Percentiles rank a stretch among this genome's conserved stretches.
Conservation (phyloP, 148 eudicot genomes). For the Nepenthes gracilis region DNA sequence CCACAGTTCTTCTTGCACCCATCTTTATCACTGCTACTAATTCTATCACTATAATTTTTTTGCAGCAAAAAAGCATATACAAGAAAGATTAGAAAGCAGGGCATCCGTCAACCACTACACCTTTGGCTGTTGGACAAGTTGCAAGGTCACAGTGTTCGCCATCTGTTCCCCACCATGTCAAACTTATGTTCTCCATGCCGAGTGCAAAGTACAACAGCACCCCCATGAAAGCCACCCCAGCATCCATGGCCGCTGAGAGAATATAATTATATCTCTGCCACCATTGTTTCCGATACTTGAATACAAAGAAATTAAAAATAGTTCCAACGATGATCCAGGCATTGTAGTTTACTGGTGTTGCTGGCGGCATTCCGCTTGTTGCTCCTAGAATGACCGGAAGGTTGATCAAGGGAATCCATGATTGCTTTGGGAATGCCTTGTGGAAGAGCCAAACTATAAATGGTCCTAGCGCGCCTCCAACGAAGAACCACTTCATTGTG, state of each 20-base stretch:
- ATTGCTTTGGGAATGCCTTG: constrained; percentile 69
- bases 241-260: constrained; percentile 91
- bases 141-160: constrained; percentile 89
- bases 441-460: constrained; percentile 76
- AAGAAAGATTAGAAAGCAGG: constrained; percentile 25
- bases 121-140: constrained; percentile 82
- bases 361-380: constrained; percentile 79
- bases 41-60: too few species aligned
- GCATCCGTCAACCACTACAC: constrained; percentile 63
- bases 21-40: too few species aligned
- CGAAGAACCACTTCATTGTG: constrained; percentile 91
- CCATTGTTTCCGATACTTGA: constrained; percentile 77
- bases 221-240: constrained; percentile 98
- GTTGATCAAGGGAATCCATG: constrained; percentile 88
- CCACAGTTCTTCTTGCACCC: too few species aligned
- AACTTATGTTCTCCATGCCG: constrained; percentile 50
- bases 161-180: constrained; percentile 88
- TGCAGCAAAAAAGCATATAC: neutral
- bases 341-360: constrained; percentile 80
- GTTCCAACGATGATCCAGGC: constrained; percentile 85
- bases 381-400: constrained; percentile 94
- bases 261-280: constrained; percentile 96
- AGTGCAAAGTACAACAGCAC: constrained; percentile 67
- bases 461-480: constrained; percentile 87
- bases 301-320: constrained; percentile 72